Evolutionary conservation across 23 red algal species (phyloP).

Genomic region (Porphyridium purpureum): DNA sequence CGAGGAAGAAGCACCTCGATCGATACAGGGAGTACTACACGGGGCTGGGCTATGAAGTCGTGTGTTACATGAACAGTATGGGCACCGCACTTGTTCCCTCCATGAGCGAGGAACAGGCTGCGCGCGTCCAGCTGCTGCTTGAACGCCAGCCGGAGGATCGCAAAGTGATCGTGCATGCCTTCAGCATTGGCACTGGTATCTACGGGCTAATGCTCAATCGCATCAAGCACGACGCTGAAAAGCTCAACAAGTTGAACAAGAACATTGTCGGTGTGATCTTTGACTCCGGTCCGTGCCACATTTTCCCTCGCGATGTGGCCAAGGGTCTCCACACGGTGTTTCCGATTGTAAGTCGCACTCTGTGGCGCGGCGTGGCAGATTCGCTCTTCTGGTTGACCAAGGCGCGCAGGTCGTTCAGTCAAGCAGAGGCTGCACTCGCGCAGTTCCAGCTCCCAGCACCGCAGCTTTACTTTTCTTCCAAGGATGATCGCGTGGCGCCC

Average conservation of each 20-base stretch:
- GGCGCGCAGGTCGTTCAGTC: slow-evolving; percentile 35
- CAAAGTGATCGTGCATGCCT: slow-evolving; percentile 88
- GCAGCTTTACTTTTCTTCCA: slow-evolving; percentile 95
- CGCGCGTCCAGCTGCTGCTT: slow-evolving; percentile 34
- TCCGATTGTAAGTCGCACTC: slow-evolving; percentile 36
- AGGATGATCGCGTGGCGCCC: slow-evolving; percentile 76
- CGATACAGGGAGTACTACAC: slow-evolving; percentile 72
- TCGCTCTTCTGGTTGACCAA: slow-evolving; percentile 56
- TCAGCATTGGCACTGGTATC: slow-evolving; percentile 94
- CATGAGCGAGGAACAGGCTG: slow-evolving; percentile 43
- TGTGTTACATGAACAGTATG: slow-evolving; percentile 57
- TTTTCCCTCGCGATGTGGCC: slow-evolving; percentile 61
- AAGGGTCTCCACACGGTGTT: slow-evolving; percentile 79
- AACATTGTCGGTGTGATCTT: slow-evolving; percentile 78
- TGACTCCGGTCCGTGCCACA: slow-evolving; percentile 79
- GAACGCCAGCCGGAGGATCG: slow-evolving; percentile 40
- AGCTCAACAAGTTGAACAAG: slow-evolving; percentile 29
- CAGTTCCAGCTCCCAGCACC: slow-evolving; percentile 55
- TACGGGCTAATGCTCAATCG: slow-evolving; percentile 71
- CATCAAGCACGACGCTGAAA: slow-evolving; percentile 41
- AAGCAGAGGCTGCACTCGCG: slow-evolving; percentile 57
- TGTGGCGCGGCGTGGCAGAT: slow-evolving; percentile 52
- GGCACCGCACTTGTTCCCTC: slow-evolving; percentile 60
- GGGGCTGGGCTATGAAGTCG: slow-evolving; percentile 72
- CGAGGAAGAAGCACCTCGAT: slow-evolving; percentile 37